Percentiles rank a stretch among this genome's conserved stretches.
Conservation (phyloP, 176 grass and related monocot genomes). For the Thalia dealbata region DNA sequence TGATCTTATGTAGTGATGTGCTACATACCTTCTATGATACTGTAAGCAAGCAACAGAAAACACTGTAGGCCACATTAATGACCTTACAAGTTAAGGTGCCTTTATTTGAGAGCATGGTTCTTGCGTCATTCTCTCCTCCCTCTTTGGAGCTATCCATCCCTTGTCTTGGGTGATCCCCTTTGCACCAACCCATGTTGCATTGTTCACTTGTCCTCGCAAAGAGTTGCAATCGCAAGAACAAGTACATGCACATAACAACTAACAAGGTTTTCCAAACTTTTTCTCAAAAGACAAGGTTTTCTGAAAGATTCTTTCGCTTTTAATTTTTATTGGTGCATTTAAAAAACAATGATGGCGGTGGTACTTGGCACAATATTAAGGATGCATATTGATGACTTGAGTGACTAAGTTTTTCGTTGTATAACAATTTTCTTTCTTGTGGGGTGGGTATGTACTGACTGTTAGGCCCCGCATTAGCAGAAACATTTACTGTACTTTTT, state of each 20-base stretch:
- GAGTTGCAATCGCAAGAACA: background rate
- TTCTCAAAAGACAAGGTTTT: too few relatives aligned
- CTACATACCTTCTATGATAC: background rate
- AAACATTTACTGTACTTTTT: background rate
- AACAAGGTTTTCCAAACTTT: too few relatives aligned
- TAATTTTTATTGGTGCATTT: background rate
- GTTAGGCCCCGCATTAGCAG: background rate
- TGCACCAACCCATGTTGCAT: background rate
- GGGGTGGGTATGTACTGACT: background rate
- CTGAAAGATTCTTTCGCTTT: background rate
- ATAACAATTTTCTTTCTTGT: background rate
- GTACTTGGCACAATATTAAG: background rate
- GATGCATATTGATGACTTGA: background rate
- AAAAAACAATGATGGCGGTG: background rate
- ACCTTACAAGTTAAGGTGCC: background rate
- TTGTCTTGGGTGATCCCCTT: background rate
- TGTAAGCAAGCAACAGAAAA: background rate
- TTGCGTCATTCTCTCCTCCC: background rate
- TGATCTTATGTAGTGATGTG: background rate
- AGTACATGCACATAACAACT: background rate
- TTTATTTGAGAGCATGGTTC: background rate
- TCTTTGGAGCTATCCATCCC: background rate
- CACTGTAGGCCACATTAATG: background rate
- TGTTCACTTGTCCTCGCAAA: background rate
- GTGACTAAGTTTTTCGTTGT: background rate